Conservation (phyloP, 1,139 yeast species). For the Suhomyces ambrosiae region DNA sequence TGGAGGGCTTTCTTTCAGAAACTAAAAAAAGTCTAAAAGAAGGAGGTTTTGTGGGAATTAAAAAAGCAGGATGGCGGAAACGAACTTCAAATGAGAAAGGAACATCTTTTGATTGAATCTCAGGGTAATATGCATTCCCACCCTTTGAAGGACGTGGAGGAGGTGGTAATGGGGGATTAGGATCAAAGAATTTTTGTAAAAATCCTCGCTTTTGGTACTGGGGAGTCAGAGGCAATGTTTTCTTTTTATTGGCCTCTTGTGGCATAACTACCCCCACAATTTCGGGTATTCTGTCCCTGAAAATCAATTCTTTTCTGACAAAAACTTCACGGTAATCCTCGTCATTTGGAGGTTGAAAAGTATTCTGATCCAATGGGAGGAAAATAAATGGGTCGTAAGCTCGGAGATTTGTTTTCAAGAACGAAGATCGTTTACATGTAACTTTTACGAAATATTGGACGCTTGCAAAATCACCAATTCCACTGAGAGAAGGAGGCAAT, state of each 20-base stretch:
- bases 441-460: slow-evolving; percentile 59
- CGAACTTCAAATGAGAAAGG: slow-evolving; percentile 50
- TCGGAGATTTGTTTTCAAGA: slow-evolving; percentile 53
- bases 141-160: slow-evolving; percentile 13
- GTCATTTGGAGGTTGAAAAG: slow-evolving; percentile 26
- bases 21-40: slow-evolving; percentile 42
- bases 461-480: slow-evolving; percentile 47
- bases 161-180: slow-evolving; percentile 8
- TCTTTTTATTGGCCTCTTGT: slow-evolving; percentile 17
- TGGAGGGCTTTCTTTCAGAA: slow-evolving; percentile 36
- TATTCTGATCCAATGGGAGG: slow-evolving; percentile 51
- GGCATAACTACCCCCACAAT: slow-evolving; percentile 41
- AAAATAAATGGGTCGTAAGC: slow-evolving; percentile 54
- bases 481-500: slow-evolving; percentile 61
- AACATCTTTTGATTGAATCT: slow-evolving; percentile 40
- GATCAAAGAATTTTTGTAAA: slow-evolving; percentile 19
- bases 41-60: slow-evolving; percentile 46
- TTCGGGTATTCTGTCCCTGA: slow-evolving; percentile 46
- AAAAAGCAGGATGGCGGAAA: slow-evolving; percentile 47
- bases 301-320: slow-evolving; percentile 42
- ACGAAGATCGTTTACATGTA: slow-evolving; percentile 57
- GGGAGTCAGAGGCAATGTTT: slow-evolving; percentile 25
- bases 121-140: slow-evolving; percentile 21
- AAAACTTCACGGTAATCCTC: slow-evolving; percentile 40
- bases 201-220: slow-evolving; percentile 16